Evolutionary conservation across 306 rosid genomes (phyloP).

Genomic region (Fagus sylvatica): DNA sequence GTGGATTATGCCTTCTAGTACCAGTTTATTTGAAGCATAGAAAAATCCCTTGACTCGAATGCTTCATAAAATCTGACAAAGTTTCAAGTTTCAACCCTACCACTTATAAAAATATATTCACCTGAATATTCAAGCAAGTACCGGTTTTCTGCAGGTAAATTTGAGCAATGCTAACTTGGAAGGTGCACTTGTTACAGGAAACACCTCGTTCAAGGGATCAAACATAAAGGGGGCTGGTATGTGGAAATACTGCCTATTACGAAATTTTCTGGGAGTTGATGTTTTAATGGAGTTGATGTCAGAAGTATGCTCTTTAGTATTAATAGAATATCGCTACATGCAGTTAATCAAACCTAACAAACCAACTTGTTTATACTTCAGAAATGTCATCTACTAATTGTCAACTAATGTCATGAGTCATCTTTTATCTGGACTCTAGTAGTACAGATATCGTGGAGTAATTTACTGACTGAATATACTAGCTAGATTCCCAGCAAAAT

Average conservation of each 20-base stretch:
- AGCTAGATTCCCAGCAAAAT: too few species aligned
- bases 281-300: constrained; percentile 15
- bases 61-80: background rate
- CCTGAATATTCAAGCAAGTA: constrained; percentile 18
- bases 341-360: background rate
- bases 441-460: too few species aligned
- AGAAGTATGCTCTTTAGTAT: background rate
- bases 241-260: constrained; percentile 17
- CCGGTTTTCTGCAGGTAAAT: constrained; percentile 61
- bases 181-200: constrained; percentile 94
- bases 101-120: constrained; percentile 4
- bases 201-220: constrained; percentile 84
- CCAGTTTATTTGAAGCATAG: constrained; percentile 9
- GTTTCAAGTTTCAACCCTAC: background rate
- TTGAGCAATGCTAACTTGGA: constrained; percentile 89
- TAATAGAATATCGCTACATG: background rate
- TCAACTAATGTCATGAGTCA: too few species aligned
- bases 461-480: too few species aligned
- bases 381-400: background rate
- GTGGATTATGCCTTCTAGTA: constrained; percentile 9
- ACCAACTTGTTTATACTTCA: background rate
- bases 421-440: too few species aligned
- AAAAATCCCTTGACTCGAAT: background rate
- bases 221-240: constrained; percentile 81
- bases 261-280: background rate